Evolutionary conservation across 805 yeast species (phyloP).

Genomic region (Lachancea mirantina): DNA sequence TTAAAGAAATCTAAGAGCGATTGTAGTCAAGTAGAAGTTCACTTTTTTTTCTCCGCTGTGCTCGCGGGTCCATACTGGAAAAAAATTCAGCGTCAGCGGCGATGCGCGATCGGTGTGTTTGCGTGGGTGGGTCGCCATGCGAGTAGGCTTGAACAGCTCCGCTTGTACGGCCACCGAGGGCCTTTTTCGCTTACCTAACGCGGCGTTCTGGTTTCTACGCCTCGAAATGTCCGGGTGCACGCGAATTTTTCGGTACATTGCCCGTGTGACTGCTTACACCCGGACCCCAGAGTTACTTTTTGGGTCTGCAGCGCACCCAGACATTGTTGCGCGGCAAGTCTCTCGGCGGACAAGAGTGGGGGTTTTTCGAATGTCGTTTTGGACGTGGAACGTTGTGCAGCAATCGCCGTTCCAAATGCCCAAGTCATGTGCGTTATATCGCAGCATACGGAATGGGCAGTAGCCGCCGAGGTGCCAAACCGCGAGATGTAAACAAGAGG

Average conservation of each 20-base stretch:
- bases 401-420: too few relatives aligned
- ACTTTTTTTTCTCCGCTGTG: neutral
- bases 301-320: conserved; percentile 3
- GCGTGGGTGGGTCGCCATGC: conserved; percentile 5
- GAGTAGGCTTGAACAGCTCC: neutral
- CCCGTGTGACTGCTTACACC: conserved; percentile 10
- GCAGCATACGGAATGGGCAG: too few relatives aligned
- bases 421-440: too few relatives aligned
- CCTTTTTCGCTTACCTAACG: conserved; percentile 9
- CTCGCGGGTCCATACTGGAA: neutral
- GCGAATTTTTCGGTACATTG: conserved; percentile 18
- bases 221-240: conserved; percentile 11
- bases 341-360: too few relatives aligned
- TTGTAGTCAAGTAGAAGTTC: neutral
- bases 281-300: conserved; percentile 6
- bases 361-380: neutral
- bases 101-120: neutral
- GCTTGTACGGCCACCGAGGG: too few relatives aligned
- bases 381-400: too few relatives aligned
- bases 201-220: conserved; percentile 23
- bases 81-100: too few relatives aligned
- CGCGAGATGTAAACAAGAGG: too few relatives aligned
- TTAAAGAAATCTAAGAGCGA: neutral
- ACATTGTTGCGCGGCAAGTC: conserved; percentile 3
- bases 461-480: too few relatives aligned